These are phyloP conservation scores for Schwanniomyces occidentalis DNA, from an alignment of 805 yeast species.

Conservation along the genomic window DNA sequence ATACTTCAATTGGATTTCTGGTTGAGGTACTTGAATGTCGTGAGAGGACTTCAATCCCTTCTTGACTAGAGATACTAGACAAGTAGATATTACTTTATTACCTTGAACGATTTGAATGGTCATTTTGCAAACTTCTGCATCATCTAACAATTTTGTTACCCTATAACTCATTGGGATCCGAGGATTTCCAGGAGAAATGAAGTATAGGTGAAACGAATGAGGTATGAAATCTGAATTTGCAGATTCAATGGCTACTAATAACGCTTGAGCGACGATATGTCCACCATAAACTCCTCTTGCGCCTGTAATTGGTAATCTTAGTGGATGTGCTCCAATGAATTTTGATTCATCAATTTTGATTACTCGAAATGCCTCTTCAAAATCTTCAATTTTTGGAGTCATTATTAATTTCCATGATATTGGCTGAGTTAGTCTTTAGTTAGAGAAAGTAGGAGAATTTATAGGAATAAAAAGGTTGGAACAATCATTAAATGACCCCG, in stretches of 20 bases:
- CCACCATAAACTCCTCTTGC: slow-evolving; percentile 76
- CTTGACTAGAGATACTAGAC: slow-evolving; percentile 46
- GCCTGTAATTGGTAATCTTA: slow-evolving; percentile 37
- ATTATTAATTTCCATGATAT: not conserved
- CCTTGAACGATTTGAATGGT: slow-evolving; percentile 58
- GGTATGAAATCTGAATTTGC: slow-evolving; percentile 44
- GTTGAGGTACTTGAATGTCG: slow-evolving; percentile 13
- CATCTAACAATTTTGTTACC: slow-evolving; percentile 54
- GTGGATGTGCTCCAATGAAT: slow-evolving; percentile 35
- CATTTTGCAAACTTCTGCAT: slow-evolving; percentile 52
- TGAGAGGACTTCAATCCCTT: slow-evolving; percentile 11
- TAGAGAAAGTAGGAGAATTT: too few species aligned
- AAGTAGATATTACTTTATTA: slow-evolving; percentile 49
- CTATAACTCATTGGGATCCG: slow-evolving; percentile 48
- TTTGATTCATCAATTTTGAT: slow-evolving; percentile 21
- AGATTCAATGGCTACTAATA: slow-evolving; percentile 58
- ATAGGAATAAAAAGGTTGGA: too few species aligned
- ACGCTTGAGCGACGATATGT: slow-evolving; percentile 62
- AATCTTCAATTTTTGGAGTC: slow-evolving; percentile 11
- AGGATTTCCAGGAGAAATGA: slow-evolving; percentile 55
- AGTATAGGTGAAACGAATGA: slow-evolving; percentile 62
- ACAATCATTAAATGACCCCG: not conserved
- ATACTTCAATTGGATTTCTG: slow-evolving; percentile 20
- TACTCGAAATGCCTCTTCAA: slow-evolving; percentile 35
- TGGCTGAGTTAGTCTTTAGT: not conserved